These are phyloP conservation scores for Secale cereale DNA, from an alignment of 176 grass and related monocot genomes.

Conservation along the genomic window DNA sequence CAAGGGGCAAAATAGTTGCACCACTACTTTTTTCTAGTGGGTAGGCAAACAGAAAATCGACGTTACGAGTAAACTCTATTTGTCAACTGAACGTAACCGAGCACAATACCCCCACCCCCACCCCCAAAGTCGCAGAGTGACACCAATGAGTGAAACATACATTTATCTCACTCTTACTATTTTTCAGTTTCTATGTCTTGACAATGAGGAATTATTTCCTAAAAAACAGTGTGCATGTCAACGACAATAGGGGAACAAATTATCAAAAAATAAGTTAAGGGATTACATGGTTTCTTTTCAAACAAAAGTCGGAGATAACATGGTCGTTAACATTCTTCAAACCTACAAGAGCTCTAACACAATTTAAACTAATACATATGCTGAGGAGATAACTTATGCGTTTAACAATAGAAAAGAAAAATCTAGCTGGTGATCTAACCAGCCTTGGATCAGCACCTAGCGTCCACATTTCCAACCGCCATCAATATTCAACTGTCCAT, in stretches of 20 bases:
- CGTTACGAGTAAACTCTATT: neutral
- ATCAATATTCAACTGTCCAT: neutral
- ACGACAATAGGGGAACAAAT: neutral
- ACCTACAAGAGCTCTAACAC: constrained; percentile 15
- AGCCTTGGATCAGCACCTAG: constrained; percentile 43
- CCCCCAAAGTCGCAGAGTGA: neutral
- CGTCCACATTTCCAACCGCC: constrained; percentile 33
- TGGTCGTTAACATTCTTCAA: neutral
- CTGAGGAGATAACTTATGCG: neutral
- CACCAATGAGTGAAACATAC: neutral
- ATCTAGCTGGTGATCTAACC: constrained; percentile 25
- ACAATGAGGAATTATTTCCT: neutral
- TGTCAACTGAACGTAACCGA: constrained; percentile 9
- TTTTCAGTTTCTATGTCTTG: neutral
- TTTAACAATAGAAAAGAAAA: neutral
- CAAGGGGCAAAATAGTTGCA: constrained; percentile 25
- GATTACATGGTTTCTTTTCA: neutral
- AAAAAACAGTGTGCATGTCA: constrained; percentile 3
- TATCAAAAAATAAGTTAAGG: neutral
- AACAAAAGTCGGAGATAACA: neutral
- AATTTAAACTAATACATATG: constrained; percentile 15
- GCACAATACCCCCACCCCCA: neutral
- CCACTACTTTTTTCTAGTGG: constrained; percentile 42
- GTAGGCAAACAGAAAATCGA: constrained; percentile 22
- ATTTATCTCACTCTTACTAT: neutral